Conservation (phyloP, 352 stramenopile species). For the Phytophthora fragariaefolia region DNA sequence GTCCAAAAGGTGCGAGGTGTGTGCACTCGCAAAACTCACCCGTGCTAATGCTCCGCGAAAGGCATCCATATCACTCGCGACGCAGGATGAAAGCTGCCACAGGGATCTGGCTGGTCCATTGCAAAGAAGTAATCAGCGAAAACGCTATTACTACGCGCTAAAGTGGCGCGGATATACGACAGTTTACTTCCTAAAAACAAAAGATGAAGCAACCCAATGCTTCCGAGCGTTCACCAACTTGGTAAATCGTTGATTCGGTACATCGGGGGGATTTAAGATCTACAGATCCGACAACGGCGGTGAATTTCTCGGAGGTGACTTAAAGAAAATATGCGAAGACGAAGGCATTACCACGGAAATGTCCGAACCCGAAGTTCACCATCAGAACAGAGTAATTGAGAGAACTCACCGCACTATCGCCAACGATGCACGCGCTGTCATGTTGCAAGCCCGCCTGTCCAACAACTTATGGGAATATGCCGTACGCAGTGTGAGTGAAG, state of each 20-base stretch:
- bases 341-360: slow-evolving; percentile 11
- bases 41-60: no score
- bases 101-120: slow-evolving; percentile 5
- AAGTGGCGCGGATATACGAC: slow-evolving; percentile 17
- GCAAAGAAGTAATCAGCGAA: slow-evolving; percentile 10
- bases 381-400: slow-evolving; percentile 17
- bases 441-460: slow-evolving; percentile 6
- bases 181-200: slow-evolving; percentile 14
- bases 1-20: background rate
- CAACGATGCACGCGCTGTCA: background rate
- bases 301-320: background rate
- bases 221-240: slow-evolving; percentile 8
- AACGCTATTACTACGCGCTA: slow-evolving; percentile 7
- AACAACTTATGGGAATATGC: slow-evolving; percentile 23
- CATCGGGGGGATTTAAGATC: background rate
- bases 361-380: slow-evolving; percentile 1
- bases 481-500: background rate
- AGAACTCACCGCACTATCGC: slow-evolving; percentile 8
- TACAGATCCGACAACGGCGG: slow-evolving; percentile 19
- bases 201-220: background rate
- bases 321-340: background rate
- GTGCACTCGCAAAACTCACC: background rate
- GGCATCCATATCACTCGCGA: background rate
- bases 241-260: slow-evolving; percentile 6
- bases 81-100: slow-evolving; percentile 5